phyloP scores from a whole-genome alignment of 2,329 filamentous ascomycete species.

The Neurospora crassa region DNA sequence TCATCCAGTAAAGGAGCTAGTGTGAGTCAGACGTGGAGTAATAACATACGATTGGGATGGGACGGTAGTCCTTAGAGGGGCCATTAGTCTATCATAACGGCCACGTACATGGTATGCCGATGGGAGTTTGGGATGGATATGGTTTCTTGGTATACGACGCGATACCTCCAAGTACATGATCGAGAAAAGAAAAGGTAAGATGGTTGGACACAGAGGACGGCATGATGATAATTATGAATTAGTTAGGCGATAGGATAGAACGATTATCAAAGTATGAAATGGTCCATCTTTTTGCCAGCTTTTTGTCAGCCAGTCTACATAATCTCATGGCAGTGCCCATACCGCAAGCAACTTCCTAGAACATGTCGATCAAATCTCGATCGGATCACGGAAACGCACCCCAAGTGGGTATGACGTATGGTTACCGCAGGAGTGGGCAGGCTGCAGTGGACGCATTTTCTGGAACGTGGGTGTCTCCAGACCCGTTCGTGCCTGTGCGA shows the following conservation, averaged over 20 bases:
- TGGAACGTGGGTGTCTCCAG: neutral
- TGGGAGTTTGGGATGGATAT: neutral
- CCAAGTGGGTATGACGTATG: neutral
- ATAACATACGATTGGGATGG: neutral
- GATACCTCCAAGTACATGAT: neutral
- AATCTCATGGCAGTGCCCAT: neutral
- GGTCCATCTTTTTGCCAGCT: neutral
- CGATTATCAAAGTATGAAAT: neutral
- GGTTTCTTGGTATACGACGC: neutral
- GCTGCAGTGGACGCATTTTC: neutral
- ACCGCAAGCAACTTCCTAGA: neutral
- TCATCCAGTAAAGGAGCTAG: slow-evolving; percentile 21
- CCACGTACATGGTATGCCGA: neutral
- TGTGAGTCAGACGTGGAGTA: neutral
- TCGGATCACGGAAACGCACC: neutral
- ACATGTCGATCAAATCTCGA: neutral
- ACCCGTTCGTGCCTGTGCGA: neutral
- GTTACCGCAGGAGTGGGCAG: neutral
- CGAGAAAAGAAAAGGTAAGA: neutral
- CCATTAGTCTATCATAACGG: neutral
- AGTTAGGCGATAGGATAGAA: neutral
- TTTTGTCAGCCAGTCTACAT: neutral
- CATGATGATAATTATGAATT: neutral
- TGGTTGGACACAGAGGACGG: neutral
- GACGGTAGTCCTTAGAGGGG: neutral